Conservation (phyloP, 192 early-diverging fungal species). For the Backusella mclennaniae region DNA sequence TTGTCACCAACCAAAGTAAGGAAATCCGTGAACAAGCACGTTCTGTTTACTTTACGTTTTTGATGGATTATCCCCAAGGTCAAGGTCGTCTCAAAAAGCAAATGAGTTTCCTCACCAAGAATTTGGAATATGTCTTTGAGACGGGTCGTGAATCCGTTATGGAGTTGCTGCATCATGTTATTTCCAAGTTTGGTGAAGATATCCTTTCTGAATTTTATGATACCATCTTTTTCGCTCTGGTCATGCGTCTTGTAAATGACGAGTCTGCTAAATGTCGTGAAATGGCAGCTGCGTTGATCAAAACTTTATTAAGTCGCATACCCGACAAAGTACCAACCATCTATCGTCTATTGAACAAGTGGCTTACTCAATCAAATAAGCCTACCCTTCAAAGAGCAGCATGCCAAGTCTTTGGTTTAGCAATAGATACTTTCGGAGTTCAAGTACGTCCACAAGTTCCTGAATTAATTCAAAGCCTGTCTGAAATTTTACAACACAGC, state of each 20-base stretch:
- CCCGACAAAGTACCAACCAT: conserved; percentile 61
- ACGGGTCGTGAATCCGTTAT: conserved; percentile 89
- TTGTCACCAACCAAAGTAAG: conserved; percentile 82
- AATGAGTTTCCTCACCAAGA: conserved; percentile 87
- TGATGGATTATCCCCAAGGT: conserved; percentile 96
- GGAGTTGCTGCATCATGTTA: conserved; percentile 79
- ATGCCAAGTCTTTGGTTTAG: conserved; percentile 81
- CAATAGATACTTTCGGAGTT: conserved; percentile 76
- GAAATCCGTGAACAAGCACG: conserved; percentile 85
- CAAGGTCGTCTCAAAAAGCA: conserved; percentile 74
- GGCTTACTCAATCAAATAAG: conserved; percentile 63
- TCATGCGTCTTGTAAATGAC: conserved; percentile 86
- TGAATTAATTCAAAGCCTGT: conserved; percentile 49
- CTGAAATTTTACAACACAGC: conserved; percentile 46
- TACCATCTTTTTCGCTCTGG: conserved; percentile 82
- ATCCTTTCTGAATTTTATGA: conserved; percentile 75
- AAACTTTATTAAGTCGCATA: conserved; percentile 61
- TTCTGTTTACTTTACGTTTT: conserved; percentile 80
- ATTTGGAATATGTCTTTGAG: conserved; percentile 89
- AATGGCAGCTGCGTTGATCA: conserved; percentile 79
- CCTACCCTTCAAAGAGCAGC: conserved; percentile 74
- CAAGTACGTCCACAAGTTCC: conserved; percentile 53
- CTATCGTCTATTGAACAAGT: conserved; percentile 71
- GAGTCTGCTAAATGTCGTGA: conserved; percentile 90
- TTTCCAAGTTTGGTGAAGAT: conserved; percentile 77